phyloP scores from a whole-genome alignment of 495 filamentous ascomycete species.

The Hapsidospora chrysogenum region DNA sequence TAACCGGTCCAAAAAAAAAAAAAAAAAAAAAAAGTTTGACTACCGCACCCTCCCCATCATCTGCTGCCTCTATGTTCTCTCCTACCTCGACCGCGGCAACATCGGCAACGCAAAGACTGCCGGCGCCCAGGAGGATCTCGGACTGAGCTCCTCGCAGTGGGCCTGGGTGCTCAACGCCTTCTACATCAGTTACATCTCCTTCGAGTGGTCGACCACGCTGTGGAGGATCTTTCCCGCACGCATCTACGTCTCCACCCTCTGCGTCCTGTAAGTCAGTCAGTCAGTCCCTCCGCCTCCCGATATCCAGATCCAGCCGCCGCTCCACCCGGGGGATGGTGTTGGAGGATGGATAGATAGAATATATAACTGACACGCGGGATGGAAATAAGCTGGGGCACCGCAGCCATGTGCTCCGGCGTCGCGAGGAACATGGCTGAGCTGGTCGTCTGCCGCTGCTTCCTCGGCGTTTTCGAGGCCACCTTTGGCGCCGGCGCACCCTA shows the following conservation, averaged over 20 bases:
- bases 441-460: constrained; percentile 50
- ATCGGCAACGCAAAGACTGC: constrained; percentile 49
- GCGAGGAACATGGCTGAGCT: neutral
- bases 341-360: too few relatives aligned
- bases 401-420: neutral
- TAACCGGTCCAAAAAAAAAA: too few relatives aligned
- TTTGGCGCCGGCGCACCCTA: constrained; percentile 60
- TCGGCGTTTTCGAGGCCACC: constrained; percentile 50
- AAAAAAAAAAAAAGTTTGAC: too few relatives aligned
- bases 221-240: constrained; percentile 51
- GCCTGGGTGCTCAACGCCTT: constrained; percentile 69
- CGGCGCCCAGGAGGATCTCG: constrained; percentile 25
- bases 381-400: neutral
- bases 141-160: constrained; percentile 22
- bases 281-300: neutral
- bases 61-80: too few relatives aligned
- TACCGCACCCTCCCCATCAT: too few relatives aligned
- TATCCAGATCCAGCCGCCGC: too few relatives aligned
- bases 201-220: constrained; percentile 54
- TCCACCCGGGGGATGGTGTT: too few relatives aligned
- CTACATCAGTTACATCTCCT: constrained; percentile 51
- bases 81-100: too few relatives aligned
- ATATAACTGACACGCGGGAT: too few relatives aligned
- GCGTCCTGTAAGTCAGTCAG: constrained; percentile 6
- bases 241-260: constrained; percentile 17